phyloP scores from a whole-genome alignment of 495 filamentous ascomycete species.

The Penicillium pulvis region DNA sequence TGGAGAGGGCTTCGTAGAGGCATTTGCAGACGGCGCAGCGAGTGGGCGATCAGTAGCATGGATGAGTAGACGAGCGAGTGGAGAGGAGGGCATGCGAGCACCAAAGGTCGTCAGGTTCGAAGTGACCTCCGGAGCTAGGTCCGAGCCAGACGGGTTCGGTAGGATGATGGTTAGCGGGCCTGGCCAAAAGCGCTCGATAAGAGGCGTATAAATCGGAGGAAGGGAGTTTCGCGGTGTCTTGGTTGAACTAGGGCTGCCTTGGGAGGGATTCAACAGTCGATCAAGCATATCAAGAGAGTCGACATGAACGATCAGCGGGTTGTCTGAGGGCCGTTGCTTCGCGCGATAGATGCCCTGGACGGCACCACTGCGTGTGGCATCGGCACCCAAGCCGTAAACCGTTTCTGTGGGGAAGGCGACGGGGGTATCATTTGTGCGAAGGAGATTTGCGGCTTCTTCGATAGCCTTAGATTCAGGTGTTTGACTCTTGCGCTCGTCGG shows the following conservation, averaged over 20 bases:
- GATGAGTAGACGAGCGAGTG: constrained; percentile 85
- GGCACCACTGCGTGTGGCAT: constrained; percentile 81
- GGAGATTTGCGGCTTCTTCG: constrained; percentile 58
- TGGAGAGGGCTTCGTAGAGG: constrained; percentile 86
- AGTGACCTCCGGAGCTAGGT: constrained; percentile 84
- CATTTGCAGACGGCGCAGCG: constrained; percentile 94
- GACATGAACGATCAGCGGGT: constrained; percentile 93
- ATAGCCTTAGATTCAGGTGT: constrained; percentile 44
- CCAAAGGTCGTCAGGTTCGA: constrained; percentile 83
- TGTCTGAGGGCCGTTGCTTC: constrained; percentile 89
- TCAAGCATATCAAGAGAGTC: constrained; percentile 79
- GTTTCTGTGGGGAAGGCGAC: constrained; percentile 98
- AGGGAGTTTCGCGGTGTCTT: constrained; percentile 52
- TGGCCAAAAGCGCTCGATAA: constrained; percentile 90
- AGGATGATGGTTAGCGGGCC: constrained; percentile 92
- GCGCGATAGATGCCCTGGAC: constrained; percentile 90
- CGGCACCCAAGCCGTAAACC: constrained; percentile 93
- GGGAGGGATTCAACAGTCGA: constrained; percentile 53
- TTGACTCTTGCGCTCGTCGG: constrained; percentile 35
- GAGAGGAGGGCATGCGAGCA: constrained; percentile 80
- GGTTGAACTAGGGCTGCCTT: constrained; percentile 20
- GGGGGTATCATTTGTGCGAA: constrained; percentile 66
- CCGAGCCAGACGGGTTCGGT: constrained; percentile 67
- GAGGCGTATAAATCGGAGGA: constrained; percentile 76
- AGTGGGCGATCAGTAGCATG: constrained; percentile 73